Evolutionary conservation across 2,329 filamentous ascomycete genomes (phyloP).

Genomic region (Colletotrichum camelliae): DNA sequence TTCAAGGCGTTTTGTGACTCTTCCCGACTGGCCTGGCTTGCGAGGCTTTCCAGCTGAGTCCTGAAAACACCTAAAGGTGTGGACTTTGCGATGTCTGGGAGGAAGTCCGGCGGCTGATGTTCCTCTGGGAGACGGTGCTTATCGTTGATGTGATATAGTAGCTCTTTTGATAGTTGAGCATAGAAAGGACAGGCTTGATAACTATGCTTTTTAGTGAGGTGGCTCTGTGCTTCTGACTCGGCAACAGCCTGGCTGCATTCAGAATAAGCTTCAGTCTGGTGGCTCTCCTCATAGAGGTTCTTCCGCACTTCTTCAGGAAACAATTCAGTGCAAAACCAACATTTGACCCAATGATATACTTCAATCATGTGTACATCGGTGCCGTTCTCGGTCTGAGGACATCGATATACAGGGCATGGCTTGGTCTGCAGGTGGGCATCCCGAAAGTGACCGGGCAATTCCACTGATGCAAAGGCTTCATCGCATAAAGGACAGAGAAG

Average conservation of each 20-base stretch:
- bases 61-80: neutral
- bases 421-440: neutral
- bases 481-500: neutral
- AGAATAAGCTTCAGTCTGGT: neutral
- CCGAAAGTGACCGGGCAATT: neutral
- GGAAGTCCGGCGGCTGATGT: neutral
- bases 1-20: neutral
- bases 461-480: neutral
- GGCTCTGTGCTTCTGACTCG: neutral
- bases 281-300: neutral
- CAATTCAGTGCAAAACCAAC: neutral
- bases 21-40: neutral
- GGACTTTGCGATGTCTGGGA: neutral
- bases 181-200: too few species aligned
- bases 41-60: neutral
- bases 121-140: neutral
- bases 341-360: neutral
- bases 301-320: neutral
- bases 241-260: neutral
- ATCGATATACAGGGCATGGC: neutral
- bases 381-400: neutral
- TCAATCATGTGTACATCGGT: neutral
- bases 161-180: neutral
- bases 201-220: neutral
- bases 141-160: neutral